Percentiles rank a stretch among this genome's conserved stretches.
Evolutionary conservation across 2,329 filamentous ascomycete species (phyloP).

Genomic region (Fusarium sambucinum): DNA sequence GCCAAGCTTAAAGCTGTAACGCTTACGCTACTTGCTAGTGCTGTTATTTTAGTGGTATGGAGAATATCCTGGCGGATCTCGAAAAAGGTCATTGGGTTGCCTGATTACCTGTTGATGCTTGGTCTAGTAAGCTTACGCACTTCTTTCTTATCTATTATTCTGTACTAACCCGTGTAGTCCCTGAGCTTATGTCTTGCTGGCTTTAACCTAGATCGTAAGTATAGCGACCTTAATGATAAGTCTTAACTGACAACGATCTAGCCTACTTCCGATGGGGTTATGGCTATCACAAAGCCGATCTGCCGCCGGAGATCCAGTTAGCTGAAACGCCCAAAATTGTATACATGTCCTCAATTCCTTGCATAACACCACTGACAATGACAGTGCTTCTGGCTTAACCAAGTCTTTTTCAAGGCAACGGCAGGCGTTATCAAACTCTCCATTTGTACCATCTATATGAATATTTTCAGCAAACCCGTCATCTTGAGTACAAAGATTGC

Average conservation of each 20-base stretch:
- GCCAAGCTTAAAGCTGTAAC: constrained; percentile 10
- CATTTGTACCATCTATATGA: constrained; percentile 6
- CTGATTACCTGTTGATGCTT: background rate
- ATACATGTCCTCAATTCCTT: no score
- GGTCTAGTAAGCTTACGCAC: background rate
- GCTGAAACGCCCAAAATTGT: constrained; percentile 1
- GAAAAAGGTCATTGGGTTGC: background rate
- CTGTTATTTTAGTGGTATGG: constrained; percentile 1
- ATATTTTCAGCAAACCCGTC: constrained; percentile 1
- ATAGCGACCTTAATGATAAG: no score
- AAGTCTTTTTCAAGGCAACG: constrained; percentile 7
- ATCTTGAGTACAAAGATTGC: no score
- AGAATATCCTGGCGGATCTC: constrained; percentile 1
- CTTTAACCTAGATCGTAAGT: constrained; percentile 8
- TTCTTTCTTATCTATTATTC: no score
- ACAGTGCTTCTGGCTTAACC: constrained; percentile 16
- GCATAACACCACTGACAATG: no score
- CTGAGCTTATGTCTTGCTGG: constrained; percentile 12
- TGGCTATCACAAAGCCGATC: constrained; percentile 15
- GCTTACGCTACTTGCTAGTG: background rate
- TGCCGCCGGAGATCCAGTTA: background rate
- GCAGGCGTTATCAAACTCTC: constrained; percentile 4
- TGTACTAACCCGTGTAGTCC: no score
- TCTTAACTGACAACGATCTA: no score
- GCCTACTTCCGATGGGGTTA: constrained; percentile 14